Evolutionary conservation across 768 basidiomycete species (phyloP), one percentile per base, ranked within the genome.

Genomic region (Boletus sp.): DNA sequence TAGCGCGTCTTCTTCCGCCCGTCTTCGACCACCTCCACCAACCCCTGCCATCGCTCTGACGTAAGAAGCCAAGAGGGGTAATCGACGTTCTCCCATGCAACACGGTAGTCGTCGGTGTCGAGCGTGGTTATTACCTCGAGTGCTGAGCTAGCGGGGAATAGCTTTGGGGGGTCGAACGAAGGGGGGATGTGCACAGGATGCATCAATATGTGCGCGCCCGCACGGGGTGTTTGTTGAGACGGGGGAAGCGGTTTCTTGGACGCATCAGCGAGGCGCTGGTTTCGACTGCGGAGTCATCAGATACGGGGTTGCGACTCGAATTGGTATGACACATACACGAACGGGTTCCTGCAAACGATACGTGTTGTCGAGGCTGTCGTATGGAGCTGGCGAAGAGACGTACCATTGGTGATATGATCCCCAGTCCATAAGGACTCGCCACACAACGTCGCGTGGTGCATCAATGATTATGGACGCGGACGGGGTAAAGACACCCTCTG

Each of bases 1-100:
- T 90, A 90, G 45, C 75, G 77, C 29, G 85, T 87, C 60, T 80
- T 78, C 30, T 43, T 67, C 10, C 51, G 61, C 35, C 78, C 81
- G 1, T 72, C 75, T 38, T 75, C 79, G 9, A 77, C 72, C 30
- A 72, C 79, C 40, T 65, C 70, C 29, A 65, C 66, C 49, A 90
- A 65, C 53, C 73, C 74, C 67, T 90, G 87, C 86, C 85, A 88
- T 15, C 88, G 76, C 54, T 82, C 80, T 3, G 80, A 70, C 29
- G 57, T 53, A 29, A 88, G 58, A n/a, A 85, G 55, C 76, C 79
- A 83, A 1, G 55, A 37, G 1, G 82, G 80, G 30, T 72, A 57
- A 0, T 67, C 66, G 21, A 69, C 57, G 32, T 74, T 73, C 33
- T 68, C 61, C 88, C 88, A 90, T 19, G 83, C 78, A 32, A 81